Evolutionary conservation across 1,139 yeast genomes (phyloP).

Genomic region (Geotrichum klebahnii): DNA sequence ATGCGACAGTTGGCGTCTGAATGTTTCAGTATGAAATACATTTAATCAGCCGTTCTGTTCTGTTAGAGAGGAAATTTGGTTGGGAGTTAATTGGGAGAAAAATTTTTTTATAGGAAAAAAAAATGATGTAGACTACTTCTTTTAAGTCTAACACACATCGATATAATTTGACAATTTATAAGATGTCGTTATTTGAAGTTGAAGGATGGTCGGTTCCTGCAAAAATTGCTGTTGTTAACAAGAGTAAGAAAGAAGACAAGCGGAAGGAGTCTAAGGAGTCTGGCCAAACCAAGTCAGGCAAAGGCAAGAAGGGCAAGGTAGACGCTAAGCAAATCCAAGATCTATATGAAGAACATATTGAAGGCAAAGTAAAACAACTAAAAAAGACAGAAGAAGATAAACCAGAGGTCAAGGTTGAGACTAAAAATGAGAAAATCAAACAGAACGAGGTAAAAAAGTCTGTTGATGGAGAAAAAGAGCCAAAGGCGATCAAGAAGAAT

Average conservation of each 20-base stretch:
- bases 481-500: slow-evolving; percentile 7
- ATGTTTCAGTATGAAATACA: too few relatives aligned
- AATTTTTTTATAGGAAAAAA: too few relatives aligned
- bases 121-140: too few relatives aligned
- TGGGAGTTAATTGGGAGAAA: too few relatives aligned
- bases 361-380: slow-evolving; percentile 29
- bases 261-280: slow-evolving; percentile 25
- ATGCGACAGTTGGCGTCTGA: too few relatives aligned
- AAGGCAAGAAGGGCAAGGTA: slow-evolving; percentile 21
- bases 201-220: slow-evolving; percentile 73
- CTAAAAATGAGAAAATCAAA: background rate
- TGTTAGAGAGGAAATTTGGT: too few relatives aligned
- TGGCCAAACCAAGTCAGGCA: slow-evolving; percentile 10
- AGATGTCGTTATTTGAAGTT: slow-evolving; percentile 49
- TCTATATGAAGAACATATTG: slow-evolving; percentile 14
- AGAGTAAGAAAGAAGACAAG: slow-evolving; percentile 19
- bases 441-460: slow-evolving; percentile 25
- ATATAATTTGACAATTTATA: too few relatives aligned
- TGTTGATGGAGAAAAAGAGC: background rate
- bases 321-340: slow-evolving; percentile 22
- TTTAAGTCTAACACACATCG: too few relatives aligned
- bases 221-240: slow-evolving; percentile 42
- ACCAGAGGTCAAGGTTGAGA: slow-evolving; percentile 18
- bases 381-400: slow-evolving; percentile 34
- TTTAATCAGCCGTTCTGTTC: too few relatives aligned